Evolutionary conservation across 2,329 filamentous ascomycete species (phyloP).

Genomic region (Sclerotinia minor): DNA sequence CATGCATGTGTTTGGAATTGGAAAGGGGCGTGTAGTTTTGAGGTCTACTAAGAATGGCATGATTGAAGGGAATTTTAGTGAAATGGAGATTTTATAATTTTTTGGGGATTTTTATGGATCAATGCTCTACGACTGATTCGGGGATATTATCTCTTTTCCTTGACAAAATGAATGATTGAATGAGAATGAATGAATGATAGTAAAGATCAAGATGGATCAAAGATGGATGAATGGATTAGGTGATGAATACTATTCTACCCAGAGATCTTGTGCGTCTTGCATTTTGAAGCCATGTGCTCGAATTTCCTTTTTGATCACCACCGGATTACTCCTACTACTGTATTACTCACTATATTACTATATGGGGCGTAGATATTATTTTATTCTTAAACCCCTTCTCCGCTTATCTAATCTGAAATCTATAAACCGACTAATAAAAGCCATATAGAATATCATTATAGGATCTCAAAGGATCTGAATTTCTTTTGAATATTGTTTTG

Average conservation of each 20-base stretch:
- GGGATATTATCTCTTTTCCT: conserved; percentile 2
- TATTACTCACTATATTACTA: too few species aligned
- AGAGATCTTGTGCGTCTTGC: not conserved
- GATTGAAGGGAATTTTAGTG: not conserved
- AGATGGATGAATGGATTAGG: not conserved
- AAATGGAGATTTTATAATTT: not conserved
- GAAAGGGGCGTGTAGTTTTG: not conserved
- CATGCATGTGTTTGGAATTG: conserved; percentile 7
- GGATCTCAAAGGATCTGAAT: too few species aligned
- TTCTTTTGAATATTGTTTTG: too few species aligned
- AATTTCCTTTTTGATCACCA: not conserved
- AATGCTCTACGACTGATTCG: not conserved
- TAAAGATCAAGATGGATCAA: not conserved
- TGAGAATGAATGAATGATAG: not conserved
- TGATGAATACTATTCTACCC: not conserved
- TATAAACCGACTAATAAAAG: too few species aligned
- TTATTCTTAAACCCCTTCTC: too few species aligned
- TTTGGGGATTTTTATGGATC: not conserved
- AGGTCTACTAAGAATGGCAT: not conserved
- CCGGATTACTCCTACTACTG: too few species aligned
- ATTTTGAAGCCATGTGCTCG: not conserved
- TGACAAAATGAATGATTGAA: conserved; percentile 5
- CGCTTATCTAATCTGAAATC: too few species aligned
- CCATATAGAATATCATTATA: too few species aligned
- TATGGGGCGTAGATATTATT: not conserved